phyloP scores from a whole-genome alignment of 2,329 filamentous ascomycete genomes.

The Colletotrichum tofieldiae region DNA sequence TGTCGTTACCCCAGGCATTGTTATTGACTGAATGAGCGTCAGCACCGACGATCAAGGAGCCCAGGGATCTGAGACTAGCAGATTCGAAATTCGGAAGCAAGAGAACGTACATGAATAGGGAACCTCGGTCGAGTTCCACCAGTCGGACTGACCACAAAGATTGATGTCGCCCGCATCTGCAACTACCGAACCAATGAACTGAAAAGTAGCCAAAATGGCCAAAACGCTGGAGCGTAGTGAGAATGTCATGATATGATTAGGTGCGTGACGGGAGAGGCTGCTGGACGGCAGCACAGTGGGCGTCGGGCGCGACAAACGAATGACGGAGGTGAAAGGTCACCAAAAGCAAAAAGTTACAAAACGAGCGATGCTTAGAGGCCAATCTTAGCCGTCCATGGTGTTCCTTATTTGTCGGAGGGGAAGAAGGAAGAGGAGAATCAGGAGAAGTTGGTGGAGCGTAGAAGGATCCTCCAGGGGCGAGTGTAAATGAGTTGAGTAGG shows the following conservation, averaged over 20 bases:
- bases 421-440: background rate
- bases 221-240: background rate
- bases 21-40: slow-evolving; percentile 30
- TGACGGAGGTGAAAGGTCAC: background rate
- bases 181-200: slow-evolving; percentile 11
- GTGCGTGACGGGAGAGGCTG: background rate
- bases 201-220: slow-evolving; percentile 14
- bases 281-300: no score
- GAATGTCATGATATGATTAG: slow-evolving; percentile 19
- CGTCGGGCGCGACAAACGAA: background rate
- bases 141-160: slow-evolving; percentile 40
- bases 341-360: background rate
- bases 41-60: background rate
- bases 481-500: background rate
- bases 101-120: slow-evolving; percentile 38
- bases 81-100: background rate
- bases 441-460: background rate
- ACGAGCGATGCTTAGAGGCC: background rate
- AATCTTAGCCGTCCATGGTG: background rate
- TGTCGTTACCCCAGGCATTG: slow-evolving; percentile 42
- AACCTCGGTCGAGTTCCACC: slow-evolving; percentile 41
- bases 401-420: background rate
- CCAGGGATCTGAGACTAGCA: background rate
- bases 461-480: background rate
- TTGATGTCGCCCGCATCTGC: slow-evolving; percentile 27